A percentile compares a stretch with the other conserved stretches of the same genome.
These are phyloP conservation scores for Eucalyptus tenuipes DNA, from an alignment of 345 rosid genomes.

Conservation along the genomic window DNA sequence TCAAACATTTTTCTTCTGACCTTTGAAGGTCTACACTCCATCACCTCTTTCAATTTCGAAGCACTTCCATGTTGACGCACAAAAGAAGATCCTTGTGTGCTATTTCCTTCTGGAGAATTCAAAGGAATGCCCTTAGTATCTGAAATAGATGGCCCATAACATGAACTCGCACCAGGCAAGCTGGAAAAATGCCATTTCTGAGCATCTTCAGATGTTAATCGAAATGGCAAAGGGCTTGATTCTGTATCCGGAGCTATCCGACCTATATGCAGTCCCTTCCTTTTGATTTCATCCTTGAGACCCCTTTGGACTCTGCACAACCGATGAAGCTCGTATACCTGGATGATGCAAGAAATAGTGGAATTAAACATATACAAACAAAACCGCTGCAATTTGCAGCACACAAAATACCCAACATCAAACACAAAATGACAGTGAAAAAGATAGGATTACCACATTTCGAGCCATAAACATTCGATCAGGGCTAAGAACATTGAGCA, in stretches of 20 bases:
- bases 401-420: background rate
- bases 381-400: background rate
- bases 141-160: slow-evolving; percentile 35
- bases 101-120: slow-evolving; percentile 37
- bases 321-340: slow-evolving; percentile 70
- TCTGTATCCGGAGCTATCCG: slow-evolving; percentile 24
- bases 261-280: slow-evolving; percentile 31
- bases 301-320: slow-evolving; percentile 49
- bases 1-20: slow-evolving; percentile 70
- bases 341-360: background rate
- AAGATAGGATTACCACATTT: background rate
- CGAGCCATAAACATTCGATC: background rate
- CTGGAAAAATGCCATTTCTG: slow-evolving; percentile 56
- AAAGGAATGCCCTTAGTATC: slow-evolving; percentile 28
- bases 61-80: slow-evolving; percentile 36
- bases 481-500: background rate
- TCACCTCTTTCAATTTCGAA: slow-evolving; percentile 41
- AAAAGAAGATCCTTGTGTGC: slow-evolving; percentile 35
- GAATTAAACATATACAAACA: background rate
- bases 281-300: slow-evolving; percentile 56
- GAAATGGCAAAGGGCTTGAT: slow-evolving; percentile 45
- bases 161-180: slow-evolving; percentile 41
- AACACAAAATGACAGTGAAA: background rate
- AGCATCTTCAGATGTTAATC: slow-evolving; percentile 41
- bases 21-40: slow-evolving; percentile 63